Evolutionary conservation across 2,329 filamentous ascomycete species (phyloP), one percentile per base, ranked within the genome.

Genomic region (Alternaria conjuncta): DNA sequence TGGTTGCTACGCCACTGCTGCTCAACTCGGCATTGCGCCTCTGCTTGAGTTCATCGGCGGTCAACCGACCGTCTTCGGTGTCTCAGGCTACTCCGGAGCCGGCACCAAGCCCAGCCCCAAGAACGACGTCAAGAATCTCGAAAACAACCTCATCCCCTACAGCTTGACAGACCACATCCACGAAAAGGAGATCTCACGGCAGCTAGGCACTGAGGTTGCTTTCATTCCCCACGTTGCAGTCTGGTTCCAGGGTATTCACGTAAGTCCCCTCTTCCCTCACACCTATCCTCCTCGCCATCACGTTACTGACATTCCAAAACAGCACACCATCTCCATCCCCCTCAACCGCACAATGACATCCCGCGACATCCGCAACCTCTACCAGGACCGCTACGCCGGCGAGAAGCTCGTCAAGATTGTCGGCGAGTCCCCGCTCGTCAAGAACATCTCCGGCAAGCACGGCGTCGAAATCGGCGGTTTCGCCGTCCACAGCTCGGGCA

Each of bases 141-240:
- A 87, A 58, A 89, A 96, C 84, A 97, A 97, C 83, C 84, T 98
- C 64, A 92, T 97, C 58, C 91, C 95, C 0, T 98, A 97, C 85
- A 93, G 90, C 72, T 83, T 97, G 81, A 97, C 93, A 32, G 94
- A 94, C 71, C 96, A 98, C 83, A 92, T 98, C 66, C 96, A 98
- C 83, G 96, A 99, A 85, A 89, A 88, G 50, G 96, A 98, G 80
- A 96, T 98, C 68, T 91, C 90, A 76, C 78, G 83, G 56, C 94
- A 97, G 77, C 87, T 98, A 11, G 92, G 90, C 53, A 86, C 84
- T 13, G 83, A 87, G 18, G 89, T 97, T 11, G 92, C 90, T 6
- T 99, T 99, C 78, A 91, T 96, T 61, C 96, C 96, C 7, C 96
- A 98, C 80, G 94, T 97, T 23, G 93, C 94, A n/a, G 89, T 91